Evolutionary conservation across 2,329 filamentous ascomycete species (phyloP).

Genomic region (Acrocalymma vagum): DNA sequence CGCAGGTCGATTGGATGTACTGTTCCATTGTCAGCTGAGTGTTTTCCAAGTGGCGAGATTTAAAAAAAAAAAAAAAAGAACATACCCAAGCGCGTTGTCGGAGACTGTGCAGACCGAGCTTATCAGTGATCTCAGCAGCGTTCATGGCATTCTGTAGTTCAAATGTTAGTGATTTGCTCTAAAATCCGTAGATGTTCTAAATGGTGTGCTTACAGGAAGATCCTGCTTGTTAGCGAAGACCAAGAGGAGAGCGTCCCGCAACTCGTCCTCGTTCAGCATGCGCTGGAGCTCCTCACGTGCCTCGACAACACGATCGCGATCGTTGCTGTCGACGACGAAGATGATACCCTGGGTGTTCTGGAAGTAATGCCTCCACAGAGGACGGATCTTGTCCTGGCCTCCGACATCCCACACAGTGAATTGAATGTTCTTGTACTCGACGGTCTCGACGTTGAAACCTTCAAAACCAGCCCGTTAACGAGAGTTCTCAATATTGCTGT

Average conservation of each 20-base stretch:
- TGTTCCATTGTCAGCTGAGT: constrained; percentile 39
- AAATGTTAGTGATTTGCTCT: constrained; percentile 11
- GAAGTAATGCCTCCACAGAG: constrained; percentile 98
- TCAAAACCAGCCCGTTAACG: constrained; percentile 33
- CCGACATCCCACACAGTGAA: constrained; percentile 99
- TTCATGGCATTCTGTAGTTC: constrained; percentile 91
- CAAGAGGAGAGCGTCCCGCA: constrained; percentile 91
- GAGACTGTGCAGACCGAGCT: constrained; percentile 98
- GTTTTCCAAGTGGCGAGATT: constrained; percentile 4
- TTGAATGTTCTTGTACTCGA: constrained; percentile 99
- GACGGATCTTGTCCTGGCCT: constrained; percentile 98
- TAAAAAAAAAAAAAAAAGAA: constrained; percentile 25
- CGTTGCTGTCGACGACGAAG: constrained; percentile 97
- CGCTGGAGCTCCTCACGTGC: constrained; percentile 92
- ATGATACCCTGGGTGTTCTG: constrained; percentile 95
- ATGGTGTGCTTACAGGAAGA: constrained; percentile 80
- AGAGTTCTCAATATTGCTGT: constrained; percentile 7
- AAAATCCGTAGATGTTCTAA: background rate
- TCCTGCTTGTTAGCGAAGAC: constrained; percentile 99
- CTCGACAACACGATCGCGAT: constrained; percentile 90
- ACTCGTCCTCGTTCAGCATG: constrained; percentile 97
- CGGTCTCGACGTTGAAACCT: constrained; percentile 97
- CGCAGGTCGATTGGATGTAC: constrained; percentile 99
- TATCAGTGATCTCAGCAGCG: constrained; percentile 99
- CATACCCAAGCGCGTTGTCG: constrained; percentile 99